phyloP scores from a whole-genome alignment of 2,329 filamentous ascomycete species.

The Sordariomycetes sp. region DNA sequence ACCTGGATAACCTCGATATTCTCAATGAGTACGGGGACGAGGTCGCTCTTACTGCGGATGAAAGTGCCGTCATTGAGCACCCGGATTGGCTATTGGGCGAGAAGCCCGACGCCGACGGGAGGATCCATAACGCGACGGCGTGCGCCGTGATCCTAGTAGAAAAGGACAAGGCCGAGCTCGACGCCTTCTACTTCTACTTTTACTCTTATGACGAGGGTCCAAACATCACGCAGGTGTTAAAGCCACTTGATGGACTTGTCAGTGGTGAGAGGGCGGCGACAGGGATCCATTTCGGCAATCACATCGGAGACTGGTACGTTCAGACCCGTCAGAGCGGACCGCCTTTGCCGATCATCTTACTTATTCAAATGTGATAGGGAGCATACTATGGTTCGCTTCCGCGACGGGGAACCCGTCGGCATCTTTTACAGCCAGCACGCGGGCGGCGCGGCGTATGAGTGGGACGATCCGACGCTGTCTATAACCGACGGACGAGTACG shows the following conservation, averaged over 20 bases:
- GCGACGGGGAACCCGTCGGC: conserved; percentile 10
- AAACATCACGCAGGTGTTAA: conserved; percentile 14
- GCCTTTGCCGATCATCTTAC: background rate
- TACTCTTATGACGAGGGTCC: conserved; percentile 16
- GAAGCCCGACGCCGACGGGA: conserved; percentile 10
- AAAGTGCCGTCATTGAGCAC: conserved; percentile 11
- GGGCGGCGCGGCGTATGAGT: conserved; percentile 12
- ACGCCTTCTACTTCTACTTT: conserved; percentile 19
- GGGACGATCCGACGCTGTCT: conserved; percentile 14
- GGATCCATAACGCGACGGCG: conserved; percentile 11
- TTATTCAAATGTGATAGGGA: conserved; percentile 10
- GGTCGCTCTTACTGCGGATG: conserved; percentile 14
- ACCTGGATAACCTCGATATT: conserved; percentile 14
- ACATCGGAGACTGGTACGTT: conserved; percentile 14
- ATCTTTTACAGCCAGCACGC: conserved; percentile 16
- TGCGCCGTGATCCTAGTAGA: conserved; percentile 15
- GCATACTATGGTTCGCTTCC: conserved; percentile 18
- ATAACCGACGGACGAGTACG: conserved; percentile 14
- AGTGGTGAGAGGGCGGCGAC: background rate
- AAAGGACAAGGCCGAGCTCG: conserved; percentile 8
- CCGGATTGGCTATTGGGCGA: conserved; percentile 14
- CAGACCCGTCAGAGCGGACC: too few species aligned
- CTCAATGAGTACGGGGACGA: conserved; percentile 10
- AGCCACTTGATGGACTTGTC: conserved; percentile 12
- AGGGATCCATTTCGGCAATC: conserved; percentile 10